These are phyloP conservation scores for Sarcodon sp. DNA, from an alignment of 768 basidiomycete species.

Conservation along the genomic window DNA sequence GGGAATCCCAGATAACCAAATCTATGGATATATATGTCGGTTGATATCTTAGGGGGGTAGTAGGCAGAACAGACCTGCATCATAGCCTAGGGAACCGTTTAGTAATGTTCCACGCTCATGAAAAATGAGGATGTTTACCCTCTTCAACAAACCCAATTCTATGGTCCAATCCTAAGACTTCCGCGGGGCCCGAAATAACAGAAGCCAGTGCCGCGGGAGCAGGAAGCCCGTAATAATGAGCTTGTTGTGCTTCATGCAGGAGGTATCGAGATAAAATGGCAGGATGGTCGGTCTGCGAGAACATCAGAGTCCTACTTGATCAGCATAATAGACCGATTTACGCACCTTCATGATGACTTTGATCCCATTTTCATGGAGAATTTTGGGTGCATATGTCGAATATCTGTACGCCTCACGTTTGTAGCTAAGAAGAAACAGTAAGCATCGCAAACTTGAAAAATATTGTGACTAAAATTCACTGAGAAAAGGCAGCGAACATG, in stretches of 20 bases:
- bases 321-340: neutral
- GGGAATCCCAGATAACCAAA: slow-evolving; percentile 54
- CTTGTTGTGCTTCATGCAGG: slow-evolving; percentile 59
- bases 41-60: neutral
- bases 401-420: slow-evolving; percentile 48
- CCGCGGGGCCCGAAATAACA: slow-evolving; percentile 52
- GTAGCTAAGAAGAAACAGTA: slow-evolving; percentile 60
- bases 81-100: slow-evolving; percentile 34
- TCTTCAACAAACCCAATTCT: slow-evolving; percentile 55
- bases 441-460: slow-evolving; percentile 20
- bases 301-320: neutral
- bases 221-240: slow-evolving; percentile 51
- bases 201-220: slow-evolving; percentile 41
- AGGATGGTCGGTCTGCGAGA: slow-evolving; percentile 36
- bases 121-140: slow-evolving; percentile 22
- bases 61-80: slow-evolving; percentile 31
- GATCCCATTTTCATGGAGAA: slow-evolving; percentile 36
- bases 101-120: neutral
- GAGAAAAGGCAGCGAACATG: slow-evolving; percentile 64
- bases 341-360: slow-evolving; percentile 38
- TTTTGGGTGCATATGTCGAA: slow-evolving; percentile 43
- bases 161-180: slow-evolving; percentile 51
- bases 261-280: slow-evolving; percentile 53
- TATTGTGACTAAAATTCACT: slow-evolving; percentile 31
- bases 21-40: slow-evolving; percentile 14